phyloP scores from a whole-genome alignment of 768 basidiomycete genomes.

The Cystofilobasidium bisporidii region DNA sequence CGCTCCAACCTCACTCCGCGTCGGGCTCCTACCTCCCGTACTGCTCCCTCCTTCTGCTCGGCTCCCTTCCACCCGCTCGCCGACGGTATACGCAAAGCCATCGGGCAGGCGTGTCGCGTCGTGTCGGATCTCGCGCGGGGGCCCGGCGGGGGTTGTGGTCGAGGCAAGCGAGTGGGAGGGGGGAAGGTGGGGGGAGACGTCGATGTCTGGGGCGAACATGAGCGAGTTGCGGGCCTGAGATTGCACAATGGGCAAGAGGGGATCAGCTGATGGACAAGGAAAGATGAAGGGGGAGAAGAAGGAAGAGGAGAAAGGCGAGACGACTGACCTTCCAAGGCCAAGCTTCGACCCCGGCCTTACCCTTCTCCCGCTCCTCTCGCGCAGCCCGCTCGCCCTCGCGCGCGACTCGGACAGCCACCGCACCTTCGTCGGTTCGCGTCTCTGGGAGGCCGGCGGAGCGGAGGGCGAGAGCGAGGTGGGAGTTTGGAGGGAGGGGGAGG shows the following conservation, averaged over 20 bases:
- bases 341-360: slow-evolving; percentile 20
- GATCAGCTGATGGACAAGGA: too few species aligned
- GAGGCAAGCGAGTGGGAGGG: slow-evolving; percentile 7
- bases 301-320: slow-evolving; percentile 49
- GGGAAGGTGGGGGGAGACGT: slow-evolving; percentile 60
- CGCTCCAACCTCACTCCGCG: slow-evolving; percentile 77
- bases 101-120: slow-evolving; percentile 62
- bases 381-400: neutral
- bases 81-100: slow-evolving; percentile 47
- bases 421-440: slow-evolving; percentile 32
- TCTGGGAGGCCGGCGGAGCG: slow-evolving; percentile 37
- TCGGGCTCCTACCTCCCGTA: slow-evolving; percentile 61
- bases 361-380: slow-evolving; percentile 34
- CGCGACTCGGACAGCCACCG: neutral
- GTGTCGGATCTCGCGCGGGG: slow-evolving; percentile 57
- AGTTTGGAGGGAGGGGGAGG: slow-evolving; percentile 31
- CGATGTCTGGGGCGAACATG: slow-evolving; percentile 90
- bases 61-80: slow-evolving; percentile 42
- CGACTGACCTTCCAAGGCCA: slow-evolving; percentile 36
- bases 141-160: slow-evolving; percentile 22
- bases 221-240: slow-evolving; percentile 84
- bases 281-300: too few species aligned
- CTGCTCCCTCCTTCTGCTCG: slow-evolving; percentile 41
- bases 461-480: slow-evolving; percentile 37
- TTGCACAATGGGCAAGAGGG: too few species aligned